Evolutionary conservation across 75 land plant species (phyloP), one percentile per base, ranked within the genome.

Genomic region (Ceratopteris richardii): DNA sequence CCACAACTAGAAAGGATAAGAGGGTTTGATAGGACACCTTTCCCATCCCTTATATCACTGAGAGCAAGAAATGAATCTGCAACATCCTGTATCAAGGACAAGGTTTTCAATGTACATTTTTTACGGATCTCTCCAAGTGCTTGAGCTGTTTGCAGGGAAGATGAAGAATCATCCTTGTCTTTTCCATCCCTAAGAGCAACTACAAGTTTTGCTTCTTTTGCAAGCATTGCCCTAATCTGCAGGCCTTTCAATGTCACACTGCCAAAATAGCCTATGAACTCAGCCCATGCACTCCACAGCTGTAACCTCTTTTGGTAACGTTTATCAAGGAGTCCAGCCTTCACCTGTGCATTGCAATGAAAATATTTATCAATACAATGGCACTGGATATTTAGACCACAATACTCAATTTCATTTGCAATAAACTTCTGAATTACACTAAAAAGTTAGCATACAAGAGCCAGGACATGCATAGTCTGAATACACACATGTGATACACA

Each of bases 21-120:
- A 17, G 96, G 88, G 21, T 31, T 63, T 9, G 80, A 74, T 4
- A 86, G 43, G 17, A 44, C 13, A 17, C 91, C 96, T 29, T 82
- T 79, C 1, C 83, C 80, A 53, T 86, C 82, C 18, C 85, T 51
- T 52, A 94, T 74, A 62, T 94, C 98, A 0, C 66, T 81, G 58
- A 94, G 48, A 14, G 96, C 88, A 77, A 90, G 80, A 26, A 94
- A 56, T 28, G 74, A 81, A 69, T 90, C 98, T 1, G 96, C 90
- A 20, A 90, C 39, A 63, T 89, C 96, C 66, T 90, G 96, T 12
- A 90, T 72, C 1, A 83, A 51, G 18, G 98, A 89, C n/a, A 94
- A 72, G 47, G 63, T 68, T 72, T 86, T 86, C 71, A 83, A 37
- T 37, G 75, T 2, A 60, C 68, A 60, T 63, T 81, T 86, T 58